Evolutionary conservation across 1,284 basidiomycete genomes (phyloP).

Genomic region (Marasmius tenuissimus): DNA sequence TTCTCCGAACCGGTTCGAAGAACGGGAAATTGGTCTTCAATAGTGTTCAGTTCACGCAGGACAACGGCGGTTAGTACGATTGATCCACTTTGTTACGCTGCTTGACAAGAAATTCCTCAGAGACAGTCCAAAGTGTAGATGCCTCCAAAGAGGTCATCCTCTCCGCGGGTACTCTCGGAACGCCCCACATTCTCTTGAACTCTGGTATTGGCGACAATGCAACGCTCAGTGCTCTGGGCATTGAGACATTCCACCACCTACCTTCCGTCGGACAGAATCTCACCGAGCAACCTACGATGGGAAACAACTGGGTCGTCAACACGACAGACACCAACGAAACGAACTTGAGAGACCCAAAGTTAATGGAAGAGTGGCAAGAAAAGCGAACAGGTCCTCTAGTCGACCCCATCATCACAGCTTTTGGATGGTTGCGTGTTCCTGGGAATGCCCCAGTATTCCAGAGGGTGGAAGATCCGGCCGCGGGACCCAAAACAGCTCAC

Average conservation of each 20-base stretch:
- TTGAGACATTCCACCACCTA: constrained; percentile 23
- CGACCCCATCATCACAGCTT: constrained; percentile 16
- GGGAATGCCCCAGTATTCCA: constrained; percentile 14
- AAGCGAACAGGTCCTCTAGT: constrained; percentile 24
- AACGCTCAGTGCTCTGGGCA: constrained; percentile 24
- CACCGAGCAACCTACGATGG: constrained; percentile 32
- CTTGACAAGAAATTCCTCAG: not conserved
- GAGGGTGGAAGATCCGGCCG: constrained; percentile 10
- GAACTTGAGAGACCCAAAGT: constrained; percentile 18
- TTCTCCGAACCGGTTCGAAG: constrained; percentile 3
- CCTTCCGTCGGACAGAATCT: constrained; percentile 35
- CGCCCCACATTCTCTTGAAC: constrained; percentile 31
- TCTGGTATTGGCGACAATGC: constrained; percentile 32
- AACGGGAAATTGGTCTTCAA: not conserved
- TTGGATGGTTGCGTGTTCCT: constrained; percentile 24
- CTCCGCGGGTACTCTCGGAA: constrained; percentile 22
- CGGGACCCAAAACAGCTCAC: constrained; percentile 14
- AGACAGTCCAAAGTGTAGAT: constrained; percentile 2
- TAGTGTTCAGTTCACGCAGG: constrained; percentile 12
- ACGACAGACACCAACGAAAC: constrained; percentile 22
- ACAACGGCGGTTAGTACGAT: constrained; percentile 21
- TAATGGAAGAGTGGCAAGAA: constrained; percentile 19
- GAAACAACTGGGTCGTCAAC: constrained; percentile 22
- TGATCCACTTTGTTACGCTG: not conserved
- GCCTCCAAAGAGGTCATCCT: constrained; percentile 26